phyloP scores from a whole-genome alignment of 129 eudicot species.

The Oenanthe sinensis region DNA sequence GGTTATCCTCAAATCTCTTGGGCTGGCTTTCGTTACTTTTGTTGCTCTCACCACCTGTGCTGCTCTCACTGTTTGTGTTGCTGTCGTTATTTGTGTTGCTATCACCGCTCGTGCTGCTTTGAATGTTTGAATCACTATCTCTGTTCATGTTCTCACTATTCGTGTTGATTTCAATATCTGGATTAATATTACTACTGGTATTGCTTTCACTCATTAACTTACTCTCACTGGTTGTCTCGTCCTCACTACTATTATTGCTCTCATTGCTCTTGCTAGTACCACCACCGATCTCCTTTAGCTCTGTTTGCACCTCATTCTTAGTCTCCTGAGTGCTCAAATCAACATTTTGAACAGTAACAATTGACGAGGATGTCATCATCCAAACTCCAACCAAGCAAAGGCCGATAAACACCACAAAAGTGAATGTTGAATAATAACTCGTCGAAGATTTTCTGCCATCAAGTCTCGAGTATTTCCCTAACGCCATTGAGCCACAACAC shows the following conservation, averaged over 20 bases:
- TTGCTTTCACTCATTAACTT: conserved; percentile 2
- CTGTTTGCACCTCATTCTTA: not conserved
- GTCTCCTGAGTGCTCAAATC: conserved; percentile 18
- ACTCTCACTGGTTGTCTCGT: conserved; percentile 14
- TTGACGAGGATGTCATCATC: conserved; percentile 98
- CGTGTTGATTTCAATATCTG: conserved; percentile 16
- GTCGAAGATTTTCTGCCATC: conserved; percentile 68
- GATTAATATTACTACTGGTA: conserved; percentile 15
- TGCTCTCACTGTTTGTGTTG: conserved; percentile 3
- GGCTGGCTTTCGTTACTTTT: conserved; percentile 26
- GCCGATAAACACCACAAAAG: conserved; percentile 85
- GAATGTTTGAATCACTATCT: conserved; percentile 47
- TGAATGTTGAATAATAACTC: conserved; percentile 70
- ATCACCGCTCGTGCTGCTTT: conserved; percentile 39
- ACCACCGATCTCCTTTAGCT: not conserved
- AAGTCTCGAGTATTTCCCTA: conserved; percentile 63
- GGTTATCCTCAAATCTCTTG: conserved; percentile 85
- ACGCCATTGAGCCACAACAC: conserved; percentile 38
- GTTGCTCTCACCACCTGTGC: not conserved
- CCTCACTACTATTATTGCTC: conserved; percentile 28
- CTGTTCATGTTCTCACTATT: conserved; percentile 5
- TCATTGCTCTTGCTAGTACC: not conserved
- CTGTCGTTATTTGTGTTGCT: conserved; percentile 24
- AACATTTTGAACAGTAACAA: conserved; percentile 51
- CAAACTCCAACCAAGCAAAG: conserved; percentile 92